Base-by-base conservation (phyloP, 108 stramenopile genomes). In the Cafeteria roenbergensis region DNA sequence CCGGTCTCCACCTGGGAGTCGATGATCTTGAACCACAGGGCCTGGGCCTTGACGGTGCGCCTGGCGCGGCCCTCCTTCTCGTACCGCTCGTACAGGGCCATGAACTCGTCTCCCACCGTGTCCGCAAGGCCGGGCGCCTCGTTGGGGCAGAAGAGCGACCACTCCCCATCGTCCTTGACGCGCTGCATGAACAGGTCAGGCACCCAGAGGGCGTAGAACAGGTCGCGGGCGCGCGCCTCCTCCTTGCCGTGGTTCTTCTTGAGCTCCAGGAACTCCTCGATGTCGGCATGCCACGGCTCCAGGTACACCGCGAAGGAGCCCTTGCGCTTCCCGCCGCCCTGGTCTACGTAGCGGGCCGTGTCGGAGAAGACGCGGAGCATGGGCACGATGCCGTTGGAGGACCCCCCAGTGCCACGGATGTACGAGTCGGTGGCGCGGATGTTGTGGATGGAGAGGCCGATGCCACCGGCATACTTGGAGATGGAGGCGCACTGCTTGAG, bases 251-350 rank as follows among this genome's bases (percentile, higher is more conserved):
- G 95, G 78, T 99, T 99, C 84, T 99, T 99, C 42, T 87, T 71
- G 59, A 99, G 73, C 63, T 99, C 95, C 70, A 99, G 76, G 78
- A 97, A 93, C 57, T 80, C 78, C 67, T 91, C 84, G 69, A 99
- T 82, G 77, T 99, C 97, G 1, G 95, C 93, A 74, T 99, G 97
- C 97, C 97, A 99, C 0, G 97, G 97, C 78, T 99, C 97, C 50
- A 99, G 78, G 85, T 99, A 99, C 51, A 90, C 80, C 64, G 95
- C 95, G 71, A 99, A 93, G 54, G 82, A 80, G 34, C 97, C 97
- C 76, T 93, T 93, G 51, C 97, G 80, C 87, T 99, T 99, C 74
- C 95, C 95, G 22, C 97, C 97, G 51, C 97, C 97, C 78, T 99
- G 97, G 71, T 96, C 90, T 57, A 92, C 92, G 77, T 95, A 98